Evolutionary conservation across 2,329 filamentous ascomycete species (phyloP), one percentile per base, ranked within the genome.

Genomic region (Fusarium albidum): DNA sequence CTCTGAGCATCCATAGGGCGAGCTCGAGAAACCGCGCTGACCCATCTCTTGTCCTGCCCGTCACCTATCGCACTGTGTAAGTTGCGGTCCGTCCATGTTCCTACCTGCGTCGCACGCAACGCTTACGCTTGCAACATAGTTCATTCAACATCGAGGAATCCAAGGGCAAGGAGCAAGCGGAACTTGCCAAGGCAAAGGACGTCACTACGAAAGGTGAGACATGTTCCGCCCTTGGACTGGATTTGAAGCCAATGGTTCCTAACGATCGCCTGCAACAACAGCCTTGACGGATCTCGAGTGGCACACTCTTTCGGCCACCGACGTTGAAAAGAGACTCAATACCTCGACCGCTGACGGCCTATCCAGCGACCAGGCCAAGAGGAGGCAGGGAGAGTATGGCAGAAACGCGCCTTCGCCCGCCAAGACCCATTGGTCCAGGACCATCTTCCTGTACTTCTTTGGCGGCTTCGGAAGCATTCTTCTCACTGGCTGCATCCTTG

Each of bases 391-490:
- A n/a, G 47, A 51, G 33, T 60, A 62, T 14, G 59, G 59, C 12
- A 62, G 58, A 35, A 62, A 62, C 25, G 53, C 56, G 1, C 56
- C 57, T 4, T 62, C 59, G 17, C 59, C 57, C 4, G 49, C 57
- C 3, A 57, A 53, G 31, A 62, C 56, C 3, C 56, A 60, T 25
- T 49, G 55, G 32, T 52, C 50, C 3, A 60, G 55, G 17, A 84
- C 83, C 55, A 79, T 86, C 6, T 73, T 87, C 28, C 83, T 83
- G 14, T 93, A 93, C 72, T 86, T 92, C 64, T 92, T 92, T 74
- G 87, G 87, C 59, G 90, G 90, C 2, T 94, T 93, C 61, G 89
- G 90, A 3, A 79, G 84, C 2, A 84, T 94, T 43, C 79, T 93
- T 4, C 79, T 92, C 7, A 67, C 86, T 3, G 89, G 88, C 14